These are phyloP conservation scores for Diaporthe capsici DNA, from an alignment of 2,329 filamentous ascomycete genomes.

Conservation along the genomic window DNA sequence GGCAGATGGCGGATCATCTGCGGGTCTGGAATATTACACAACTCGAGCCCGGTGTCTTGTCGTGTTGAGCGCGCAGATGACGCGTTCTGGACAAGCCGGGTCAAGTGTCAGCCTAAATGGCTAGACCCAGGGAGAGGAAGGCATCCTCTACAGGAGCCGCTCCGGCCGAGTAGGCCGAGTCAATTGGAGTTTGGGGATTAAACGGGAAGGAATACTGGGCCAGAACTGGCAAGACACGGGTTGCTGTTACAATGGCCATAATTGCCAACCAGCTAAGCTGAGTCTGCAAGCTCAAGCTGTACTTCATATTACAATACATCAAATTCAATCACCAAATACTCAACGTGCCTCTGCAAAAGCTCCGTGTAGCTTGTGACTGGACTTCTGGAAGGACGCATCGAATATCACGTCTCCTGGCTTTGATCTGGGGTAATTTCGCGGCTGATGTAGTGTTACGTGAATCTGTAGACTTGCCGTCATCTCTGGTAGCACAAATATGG, in stretches of 20 bases:
- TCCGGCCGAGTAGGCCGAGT: slow-evolving; percentile 7
- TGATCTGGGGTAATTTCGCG: not conserved
- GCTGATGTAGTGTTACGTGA: not conserved
- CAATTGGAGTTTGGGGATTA: slow-evolving; percentile 6
- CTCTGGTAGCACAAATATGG: not conserved
- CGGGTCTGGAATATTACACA: slow-evolving; percentile 5
- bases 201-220: slow-evolving; percentile 3
- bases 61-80: slow-evolving; percentile 11
- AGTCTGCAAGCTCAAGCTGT: slow-evolving; percentile 1
- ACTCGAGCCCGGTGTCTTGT: not conserved
- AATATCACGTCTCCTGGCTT: not conserved
- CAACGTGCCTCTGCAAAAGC: not conserved
- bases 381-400: not conserved
- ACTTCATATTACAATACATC: slow-evolving; percentile 18
- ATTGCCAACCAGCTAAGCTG: slow-evolving; percentile 18
- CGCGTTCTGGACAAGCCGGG: slow-evolving; percentile 21
- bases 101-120: slow-evolving; percentile 2
- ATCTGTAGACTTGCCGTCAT: not conserved
- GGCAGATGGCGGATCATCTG: slow-evolving; percentile 8
- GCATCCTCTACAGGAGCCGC: slow-evolving; percentile 23
- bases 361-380: not conserved
- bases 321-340: not conserved
- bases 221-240: slow-evolving; percentile 3
- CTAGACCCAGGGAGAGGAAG: not conserved
- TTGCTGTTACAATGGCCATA: slow-evolving; percentile 14